phyloP scores from a whole-genome alignment of 225 moss, liverwort and hornwort genomes.

The Pseudoscleropodium purum region DNA sequence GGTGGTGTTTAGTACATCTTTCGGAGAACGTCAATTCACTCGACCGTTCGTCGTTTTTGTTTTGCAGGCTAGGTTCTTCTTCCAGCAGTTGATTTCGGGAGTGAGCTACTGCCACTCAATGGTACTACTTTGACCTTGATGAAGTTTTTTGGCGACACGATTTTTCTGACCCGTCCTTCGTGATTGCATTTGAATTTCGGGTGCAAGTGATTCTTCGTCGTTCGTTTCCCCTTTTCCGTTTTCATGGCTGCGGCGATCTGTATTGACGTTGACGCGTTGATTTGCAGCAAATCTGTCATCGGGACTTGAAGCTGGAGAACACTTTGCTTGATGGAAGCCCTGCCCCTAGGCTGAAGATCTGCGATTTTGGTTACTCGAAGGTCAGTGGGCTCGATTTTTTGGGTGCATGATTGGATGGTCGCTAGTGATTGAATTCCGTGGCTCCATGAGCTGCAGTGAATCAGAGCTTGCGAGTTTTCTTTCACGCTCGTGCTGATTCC shows the following conservation, averaged over 20 bases:
- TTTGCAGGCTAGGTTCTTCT: conserved; percentile 72
- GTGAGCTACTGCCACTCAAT: conserved; percentile 91
- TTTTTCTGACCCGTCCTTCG: background rate
- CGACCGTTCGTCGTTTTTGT: background rate
- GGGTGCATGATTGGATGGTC: background rate
- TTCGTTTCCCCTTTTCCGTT: background rate
- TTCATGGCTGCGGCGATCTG: background rate
- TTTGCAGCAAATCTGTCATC: conserved; percentile 81
- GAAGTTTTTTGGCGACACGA: background rate
- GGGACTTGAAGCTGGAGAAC: conserved; percentile 94
- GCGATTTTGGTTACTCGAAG: conserved; percentile 75
- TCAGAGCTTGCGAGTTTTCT: background rate
- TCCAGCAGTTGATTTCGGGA: conserved; percentile 91
- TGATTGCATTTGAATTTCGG: background rate
- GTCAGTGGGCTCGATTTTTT: background rate
- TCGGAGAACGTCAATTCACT: background rate
- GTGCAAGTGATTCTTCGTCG: background rate
- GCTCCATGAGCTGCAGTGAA: too few relatives aligned
- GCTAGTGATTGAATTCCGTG: background rate
- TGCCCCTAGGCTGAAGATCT: conserved; percentile 89
- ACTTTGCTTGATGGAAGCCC: conserved; percentile 88
- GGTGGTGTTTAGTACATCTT: background rate
- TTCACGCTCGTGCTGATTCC: background rate
- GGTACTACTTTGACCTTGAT: background rate
- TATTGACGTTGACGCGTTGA: background rate